Base-by-base conservation (phyloP, 2,329 filamentous ascomycete species). In the Pezizomycotina sp. region DNA sequence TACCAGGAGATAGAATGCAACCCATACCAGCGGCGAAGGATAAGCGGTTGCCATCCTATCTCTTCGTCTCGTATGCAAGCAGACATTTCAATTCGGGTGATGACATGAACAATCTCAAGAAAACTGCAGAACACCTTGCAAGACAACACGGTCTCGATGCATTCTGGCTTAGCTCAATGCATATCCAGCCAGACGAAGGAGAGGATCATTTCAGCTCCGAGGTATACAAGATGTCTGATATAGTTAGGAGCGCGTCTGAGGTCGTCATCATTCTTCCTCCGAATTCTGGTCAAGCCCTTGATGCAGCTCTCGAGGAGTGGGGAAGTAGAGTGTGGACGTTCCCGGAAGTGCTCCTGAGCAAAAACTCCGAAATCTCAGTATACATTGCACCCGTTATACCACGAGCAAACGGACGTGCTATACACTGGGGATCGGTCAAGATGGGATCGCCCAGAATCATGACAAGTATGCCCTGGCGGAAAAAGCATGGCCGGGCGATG, bases 391-490 rank as follows among this genome's bases (percentile, higher is more conserved):
- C n/a, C n/a, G n/a, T n/a, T 32, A 47, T 43, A 24, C 50, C 52
- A 3, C 50, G 48, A 6, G 48, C 40, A 1, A 44, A 51, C 15
- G 45, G n/a, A n/a, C 49, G 2, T 20, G 42, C 6, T 42, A 46
- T 1, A 45, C 49, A 0, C 3, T 47, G 16, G 36, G 48, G n/a
- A n/a, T n/a, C n/a, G n/a, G n/a, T n/a, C n/a, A n/a, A n/a, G n/a
- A n/a, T n/a, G n/a, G n/a, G n/a, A n/a, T n/a, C n/a, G n/a, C n/a
- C n/a, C n/a, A n/a, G n/a, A n/a, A n/a, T n/a, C n/a, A n/a, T n/a
- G n/a, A 46, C 24, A 58, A 58, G 45, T 55, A 52, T 26, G 50
- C 55, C 35, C 55, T 58, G 10, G 51, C 56, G 2, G 47, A 47
- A 5, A 38, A 46, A 3, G 54, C 43, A 5, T 57, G 55, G n/a